Conservation (phyloP, 148 eudicot genomes). For the Nepenthes gracilis region DNA sequence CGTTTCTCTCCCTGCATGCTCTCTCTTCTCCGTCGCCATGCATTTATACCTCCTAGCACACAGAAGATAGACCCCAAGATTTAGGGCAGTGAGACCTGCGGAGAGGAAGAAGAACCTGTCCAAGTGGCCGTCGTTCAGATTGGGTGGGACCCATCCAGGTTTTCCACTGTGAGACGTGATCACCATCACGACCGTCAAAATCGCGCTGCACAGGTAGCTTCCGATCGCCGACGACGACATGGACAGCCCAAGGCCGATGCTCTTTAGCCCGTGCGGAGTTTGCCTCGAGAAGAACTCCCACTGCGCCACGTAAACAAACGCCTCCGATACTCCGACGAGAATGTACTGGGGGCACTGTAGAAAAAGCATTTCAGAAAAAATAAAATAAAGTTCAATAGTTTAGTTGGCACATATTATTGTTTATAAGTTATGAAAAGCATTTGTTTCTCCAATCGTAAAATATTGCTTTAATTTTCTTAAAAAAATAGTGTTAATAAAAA, state of each 20-base stretch:
- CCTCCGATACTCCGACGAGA: conserved; percentile 44
- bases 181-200: conserved; percentile 35
- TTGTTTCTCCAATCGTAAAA: too few relatives aligned
- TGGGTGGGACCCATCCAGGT: conserved; percentile 56
- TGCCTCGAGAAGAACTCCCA: conserved; percentile 47
- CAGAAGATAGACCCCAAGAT: conserved; percentile 29
- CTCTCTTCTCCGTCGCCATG: conserved; percentile 26
- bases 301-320: conserved; percentile 43
- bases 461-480: too few relatives aligned
- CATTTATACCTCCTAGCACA: conserved; percentile 43
- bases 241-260: conserved; percentile 39
- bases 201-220: conserved; percentile 35
- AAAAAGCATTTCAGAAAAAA: too few relatives aligned
- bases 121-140: conserved; percentile 39
- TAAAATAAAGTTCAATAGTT: too few relatives aligned
- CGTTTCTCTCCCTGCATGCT: conserved; percentile 9
- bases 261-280: conserved; percentile 40
- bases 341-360: conserved; percentile 33
- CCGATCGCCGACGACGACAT: conserved; percentile 53
- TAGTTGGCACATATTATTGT: too few relatives aligned
- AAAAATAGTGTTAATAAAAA: too few relatives aligned
- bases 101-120: conserved; percentile 47
- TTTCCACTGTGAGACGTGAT: conserved; percentile 32
- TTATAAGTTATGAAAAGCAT: too few relatives aligned
- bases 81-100: conserved; percentile 30